Conservation (phyloP, 2,329 filamentous ascomycete species). For the Atkinsonella hypoxylon region DNA sequence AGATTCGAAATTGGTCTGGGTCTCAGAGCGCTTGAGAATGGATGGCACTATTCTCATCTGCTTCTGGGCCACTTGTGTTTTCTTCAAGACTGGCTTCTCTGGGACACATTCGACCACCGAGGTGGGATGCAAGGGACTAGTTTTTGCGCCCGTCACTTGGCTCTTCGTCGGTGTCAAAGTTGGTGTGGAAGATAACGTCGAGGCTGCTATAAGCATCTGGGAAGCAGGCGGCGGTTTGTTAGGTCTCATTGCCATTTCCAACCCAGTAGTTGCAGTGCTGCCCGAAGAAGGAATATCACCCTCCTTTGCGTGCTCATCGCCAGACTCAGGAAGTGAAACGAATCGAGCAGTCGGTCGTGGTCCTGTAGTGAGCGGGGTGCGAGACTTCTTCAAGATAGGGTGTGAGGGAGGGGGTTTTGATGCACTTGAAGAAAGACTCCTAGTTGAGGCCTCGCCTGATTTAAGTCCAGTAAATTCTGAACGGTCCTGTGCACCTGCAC, state of each 20-base stretch:
- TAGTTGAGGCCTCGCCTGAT: conserved; percentile 12
- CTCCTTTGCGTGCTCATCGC: conserved; percentile 26
- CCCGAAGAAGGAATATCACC: conserved; percentile 27
- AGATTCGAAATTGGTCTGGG: conserved; percentile 1
- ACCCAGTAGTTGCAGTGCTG: conserved; percentile 23
- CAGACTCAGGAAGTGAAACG: conserved; percentile 39
- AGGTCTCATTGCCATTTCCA: conserved; percentile 18
- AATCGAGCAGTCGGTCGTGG: conserved; percentile 51
- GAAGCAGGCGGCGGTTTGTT: conserved; percentile 12
- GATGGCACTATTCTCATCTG: conserved; percentile 12
- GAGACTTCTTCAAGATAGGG: conserved; percentile 48
- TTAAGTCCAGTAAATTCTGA: conserved; percentile 8
- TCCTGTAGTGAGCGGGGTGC: conserved; percentile 39
- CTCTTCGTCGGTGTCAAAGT: not conserved
- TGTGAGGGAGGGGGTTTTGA: conserved; percentile 36
- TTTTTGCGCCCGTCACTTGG: conserved; percentile 31
- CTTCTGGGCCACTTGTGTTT: conserved; percentile 10
- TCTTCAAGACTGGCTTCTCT: not conserved
- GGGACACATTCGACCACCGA: conserved; percentile 7
- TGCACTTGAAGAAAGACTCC: conserved; percentile 25
- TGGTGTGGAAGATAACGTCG: conserved; percentile 18
- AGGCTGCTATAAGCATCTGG: conserved; percentile 33
- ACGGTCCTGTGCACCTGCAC: conserved; percentile 6
- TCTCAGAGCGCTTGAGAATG: conserved; percentile 15
- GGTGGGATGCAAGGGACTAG: conserved; percentile 35